A percentile compares a stretch with the other conserved stretches of the same genome.
Evolutionary conservation across 441 rosid species (phyloP).

Genomic region (Gossypium davidsonii): DNA sequence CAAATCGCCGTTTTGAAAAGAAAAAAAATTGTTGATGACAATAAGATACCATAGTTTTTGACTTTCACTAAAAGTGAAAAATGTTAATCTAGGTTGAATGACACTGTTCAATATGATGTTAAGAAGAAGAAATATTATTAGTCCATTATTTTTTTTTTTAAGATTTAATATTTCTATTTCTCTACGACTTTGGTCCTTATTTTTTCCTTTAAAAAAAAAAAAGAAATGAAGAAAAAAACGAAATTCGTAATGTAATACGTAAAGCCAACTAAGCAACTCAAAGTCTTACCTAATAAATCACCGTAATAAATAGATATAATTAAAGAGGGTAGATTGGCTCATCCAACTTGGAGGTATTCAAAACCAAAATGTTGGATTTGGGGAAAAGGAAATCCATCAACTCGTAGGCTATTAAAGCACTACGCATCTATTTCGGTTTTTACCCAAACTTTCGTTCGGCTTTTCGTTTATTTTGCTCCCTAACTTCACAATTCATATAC

Average conservation of each 20-base stretch:
- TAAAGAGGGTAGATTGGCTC: not conserved
- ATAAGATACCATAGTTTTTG: not conserved
- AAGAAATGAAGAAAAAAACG: no score
- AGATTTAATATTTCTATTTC: no score
- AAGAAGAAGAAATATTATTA: no score
- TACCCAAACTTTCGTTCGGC: no score
- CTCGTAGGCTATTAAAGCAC: not conserved
- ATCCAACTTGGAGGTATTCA: not conserved
- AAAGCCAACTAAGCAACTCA: not conserved
- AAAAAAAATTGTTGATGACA: no score
- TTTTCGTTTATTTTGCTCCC: no score
- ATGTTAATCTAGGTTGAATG: no score
- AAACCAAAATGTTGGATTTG: not conserved
- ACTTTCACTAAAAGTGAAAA: not conserved
- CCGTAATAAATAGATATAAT: not conserved
- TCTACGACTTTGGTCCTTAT: no score
- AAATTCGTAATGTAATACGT: not conserved
- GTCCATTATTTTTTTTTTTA: no score
- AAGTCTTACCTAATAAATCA: not conserved
- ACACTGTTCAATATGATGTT: no score
- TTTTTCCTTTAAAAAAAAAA: no score
- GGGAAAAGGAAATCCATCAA: not conserved
- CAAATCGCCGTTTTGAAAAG: not conserved
- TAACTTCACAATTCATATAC: no score
- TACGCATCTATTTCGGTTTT: not conserved